These are phyloP conservation scores for Curvularia hawaiiensis DNA, from an alignment of 2,329 filamentous ascomycete genomes.

Conservation along the genomic window DNA sequence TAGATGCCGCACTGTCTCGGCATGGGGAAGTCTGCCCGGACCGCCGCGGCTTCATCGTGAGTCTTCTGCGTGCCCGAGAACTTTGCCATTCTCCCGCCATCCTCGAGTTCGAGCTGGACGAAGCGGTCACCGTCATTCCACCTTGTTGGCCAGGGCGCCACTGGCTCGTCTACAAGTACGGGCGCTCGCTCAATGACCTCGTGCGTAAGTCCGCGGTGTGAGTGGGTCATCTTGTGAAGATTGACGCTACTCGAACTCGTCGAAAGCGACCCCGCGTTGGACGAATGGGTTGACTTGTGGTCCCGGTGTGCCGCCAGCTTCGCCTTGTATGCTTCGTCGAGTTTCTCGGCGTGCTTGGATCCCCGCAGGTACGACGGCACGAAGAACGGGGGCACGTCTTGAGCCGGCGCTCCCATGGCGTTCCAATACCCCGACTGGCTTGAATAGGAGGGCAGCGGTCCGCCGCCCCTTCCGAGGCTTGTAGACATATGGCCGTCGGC, in stretches of 20 bases:
- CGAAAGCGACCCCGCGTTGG: conserved; percentile 55
- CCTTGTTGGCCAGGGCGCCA: conserved; percentile 76
- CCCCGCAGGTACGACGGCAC: conserved; percentile 81
- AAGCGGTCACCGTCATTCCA: conserved; percentile 85
- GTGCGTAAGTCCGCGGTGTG: conserved; percentile 78
- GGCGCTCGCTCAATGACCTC: conserved; percentile 81
- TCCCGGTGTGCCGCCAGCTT: conserved; percentile 58
- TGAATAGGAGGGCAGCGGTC: conserved; percentile 53
- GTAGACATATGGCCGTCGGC: conserved; percentile 55
- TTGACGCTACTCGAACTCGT: conserved; percentile 63
- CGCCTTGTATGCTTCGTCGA: conserved; percentile 72
- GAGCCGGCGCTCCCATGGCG: conserved; percentile 28
- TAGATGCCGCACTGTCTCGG: conserved; percentile 90
- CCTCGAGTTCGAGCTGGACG: conserved; percentile 72
- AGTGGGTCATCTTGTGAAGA: conserved; percentile 65
- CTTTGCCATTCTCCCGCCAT: conserved; percentile 74
- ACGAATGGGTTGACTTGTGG: conserved; percentile 50
- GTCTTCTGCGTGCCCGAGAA: conserved; percentile 62
- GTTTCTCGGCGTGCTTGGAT: conserved; percentile 76
- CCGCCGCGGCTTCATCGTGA: conserved; percentile 76
- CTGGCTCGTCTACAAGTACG: conserved; percentile 61
- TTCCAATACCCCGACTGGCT: conserved; percentile 52
- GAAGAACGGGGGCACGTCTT: conserved; percentile 65
- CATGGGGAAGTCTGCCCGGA: conserved; percentile 85
- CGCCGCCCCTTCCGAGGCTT: conserved; percentile 50